A percentile compares a stretch with the other conserved stretches of the same genome.
These are phyloP conservation scores for Aspergillus fumigatiaffinis DNA, from an alignment of 2,329 filamentous ascomycete species.

Conservation along the genomic window DNA sequence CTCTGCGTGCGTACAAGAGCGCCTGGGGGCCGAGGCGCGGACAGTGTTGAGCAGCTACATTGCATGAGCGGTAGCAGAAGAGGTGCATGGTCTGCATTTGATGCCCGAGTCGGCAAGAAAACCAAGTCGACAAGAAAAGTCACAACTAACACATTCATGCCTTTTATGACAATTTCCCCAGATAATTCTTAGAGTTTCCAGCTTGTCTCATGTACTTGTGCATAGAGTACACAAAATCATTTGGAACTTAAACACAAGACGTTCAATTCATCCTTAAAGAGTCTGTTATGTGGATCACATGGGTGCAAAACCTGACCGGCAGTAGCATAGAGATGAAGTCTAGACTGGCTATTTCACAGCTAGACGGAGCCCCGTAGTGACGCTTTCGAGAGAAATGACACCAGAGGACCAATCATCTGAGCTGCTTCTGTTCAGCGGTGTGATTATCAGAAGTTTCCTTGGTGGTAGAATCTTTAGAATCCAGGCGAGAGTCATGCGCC, in stretches of 20 bases:
- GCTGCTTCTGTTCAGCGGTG: neutral
- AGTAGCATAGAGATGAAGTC: neutral
- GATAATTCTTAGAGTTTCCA: neutral
- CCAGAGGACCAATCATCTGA: neutral
- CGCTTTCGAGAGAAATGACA: neutral
- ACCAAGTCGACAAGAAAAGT: neutral
- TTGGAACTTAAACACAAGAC: neutral
- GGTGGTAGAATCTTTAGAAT: neutral
- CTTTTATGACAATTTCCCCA: neutral
- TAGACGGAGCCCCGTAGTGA: neutral
- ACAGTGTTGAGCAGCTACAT: slow-evolving; percentile 48
- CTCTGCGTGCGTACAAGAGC: slow-evolving; percentile 65
- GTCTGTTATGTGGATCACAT: neutral
- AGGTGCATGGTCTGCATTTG: neutral
- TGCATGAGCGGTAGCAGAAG: slow-evolving; percentile 14
- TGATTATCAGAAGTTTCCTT: neutral
- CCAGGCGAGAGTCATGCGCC: neutral
- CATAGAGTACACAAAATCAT: neutral
- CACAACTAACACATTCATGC: neutral
- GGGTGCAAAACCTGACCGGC: neutral
- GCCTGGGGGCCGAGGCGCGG: slow-evolving; percentile 60
- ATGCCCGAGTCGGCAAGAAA: neutral
- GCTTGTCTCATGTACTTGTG: neutral
- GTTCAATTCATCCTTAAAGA: neutral
- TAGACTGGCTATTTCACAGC: neutral